Evolutionary conservation across 805 yeast species (phyloP).

Genomic region (Yarrowia alimentaria): DNA sequence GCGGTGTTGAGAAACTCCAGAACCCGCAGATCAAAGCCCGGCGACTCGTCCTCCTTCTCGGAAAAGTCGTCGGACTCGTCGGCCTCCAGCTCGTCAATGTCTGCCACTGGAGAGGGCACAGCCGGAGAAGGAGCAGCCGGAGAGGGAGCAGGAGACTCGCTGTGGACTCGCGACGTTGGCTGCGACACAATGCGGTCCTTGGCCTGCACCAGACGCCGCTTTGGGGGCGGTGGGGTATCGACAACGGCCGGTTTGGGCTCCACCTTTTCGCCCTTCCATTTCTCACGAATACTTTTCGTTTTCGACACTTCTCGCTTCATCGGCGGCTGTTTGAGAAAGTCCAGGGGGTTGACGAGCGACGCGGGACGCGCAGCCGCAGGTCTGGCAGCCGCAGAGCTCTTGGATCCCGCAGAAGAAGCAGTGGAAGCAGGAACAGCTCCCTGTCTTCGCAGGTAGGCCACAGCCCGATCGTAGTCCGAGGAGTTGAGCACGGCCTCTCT

Average conservation of each 20-base stretch:
- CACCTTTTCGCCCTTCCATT: slow-evolving; percentile 6
- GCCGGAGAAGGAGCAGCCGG: not conserved
- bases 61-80: slow-evolving; percentile 18
- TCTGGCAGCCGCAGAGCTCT: not conserved
- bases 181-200: too few relatives aligned
- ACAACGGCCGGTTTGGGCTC: not conserved
- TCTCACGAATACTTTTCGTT: slow-evolving; percentile 23
- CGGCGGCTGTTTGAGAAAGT: slow-evolving; percentile 4
- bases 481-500: slow-evolving; percentile 21
- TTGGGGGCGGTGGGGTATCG: slow-evolving; percentile 1
- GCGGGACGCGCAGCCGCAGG: not conserved
- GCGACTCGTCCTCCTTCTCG: slow-evolving; percentile 49
- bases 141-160: not conserved
- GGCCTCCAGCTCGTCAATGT: slow-evolving; percentile 16
- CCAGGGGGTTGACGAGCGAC: slow-evolving; percentile 10
- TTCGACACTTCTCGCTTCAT: slow-evolving; percentile 24
- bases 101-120: not conserved
- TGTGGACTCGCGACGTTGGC: not conserved
- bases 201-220: slow-evolving; percentile 22
- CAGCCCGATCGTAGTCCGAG: slow-evolving; percentile 17
- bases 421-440: slow-evolving; percentile 4
- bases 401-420: too few relatives aligned
- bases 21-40: slow-evolving; percentile 61
- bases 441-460: slow-evolving; percentile 17
- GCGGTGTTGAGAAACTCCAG: slow-evolving; percentile 78